Conservation (phyloP, 495 filamentous ascomycete genomes). For the Trichocladium uniseriatum region DNA sequence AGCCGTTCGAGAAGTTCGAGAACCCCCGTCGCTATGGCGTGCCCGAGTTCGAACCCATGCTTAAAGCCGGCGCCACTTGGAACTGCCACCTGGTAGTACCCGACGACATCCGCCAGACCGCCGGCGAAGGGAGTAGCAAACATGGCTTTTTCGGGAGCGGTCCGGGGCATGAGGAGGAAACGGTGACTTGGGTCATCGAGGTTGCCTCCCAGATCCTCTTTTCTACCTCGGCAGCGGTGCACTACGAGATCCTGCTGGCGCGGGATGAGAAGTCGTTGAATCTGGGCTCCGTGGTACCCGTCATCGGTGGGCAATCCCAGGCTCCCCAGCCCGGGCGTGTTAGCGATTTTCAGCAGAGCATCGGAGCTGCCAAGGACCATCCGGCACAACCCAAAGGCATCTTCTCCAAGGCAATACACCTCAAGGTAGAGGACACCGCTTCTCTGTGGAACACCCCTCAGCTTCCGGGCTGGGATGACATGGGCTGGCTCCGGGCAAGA, state of each 20-base stretch:
- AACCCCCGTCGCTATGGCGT: slow-evolving; percentile 51
- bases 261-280: slow-evolving; percentile 76
- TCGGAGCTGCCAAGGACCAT: slow-evolving; percentile 34
- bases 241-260: slow-evolving; percentile 77
- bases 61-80: slow-evolving; percentile 88
- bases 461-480: slow-evolving; percentile 56
- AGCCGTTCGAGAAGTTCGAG: slow-evolving; percentile 64
- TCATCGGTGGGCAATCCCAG: slow-evolving; percentile 34
- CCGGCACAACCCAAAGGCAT: slow-evolving; percentile 57
- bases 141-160: slow-evolving; percentile 30
- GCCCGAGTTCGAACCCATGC: slow-evolving; percentile 87
- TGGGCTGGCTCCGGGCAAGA: slow-evolving; percentile 22
- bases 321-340: slow-evolving; percentile 54
- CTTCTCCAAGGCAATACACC: slow-evolving; percentile 62
- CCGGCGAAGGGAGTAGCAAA: slow-evolving; percentile 23
- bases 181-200: slow-evolving; percentile 83
- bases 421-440: slow-evolving; percentile 78
- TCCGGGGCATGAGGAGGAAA: slow-evolving; percentile 34
- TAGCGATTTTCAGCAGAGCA: slow-evolving; percentile 56
- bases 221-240: slow-evolving; percentile 75
- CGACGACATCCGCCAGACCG: slow-evolving; percentile 47
- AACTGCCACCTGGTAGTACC: slow-evolving; percentile 68
- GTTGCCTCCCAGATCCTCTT: slow-evolving; percentile 88
- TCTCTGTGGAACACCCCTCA: slow-evolving; percentile 82
- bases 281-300: slow-evolving; percentile 48